Evolutionary conservation across 768 basidiomycete genomes (phyloP).

Genomic region (Leccinum variicolor): DNA sequence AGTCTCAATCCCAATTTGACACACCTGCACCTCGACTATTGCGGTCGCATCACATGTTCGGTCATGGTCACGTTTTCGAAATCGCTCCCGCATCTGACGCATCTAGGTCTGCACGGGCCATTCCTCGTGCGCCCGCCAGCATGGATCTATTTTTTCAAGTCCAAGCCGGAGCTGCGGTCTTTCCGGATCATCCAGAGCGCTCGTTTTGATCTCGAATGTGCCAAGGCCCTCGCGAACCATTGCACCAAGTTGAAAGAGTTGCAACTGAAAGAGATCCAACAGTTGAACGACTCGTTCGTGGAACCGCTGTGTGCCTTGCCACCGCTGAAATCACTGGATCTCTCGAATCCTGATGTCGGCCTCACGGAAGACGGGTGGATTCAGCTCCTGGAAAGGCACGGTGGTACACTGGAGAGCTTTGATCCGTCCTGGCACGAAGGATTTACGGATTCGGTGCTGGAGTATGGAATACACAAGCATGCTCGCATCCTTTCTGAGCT

Average conservation of each 20-base stretch:
- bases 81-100: slow-evolving; percentile 61
- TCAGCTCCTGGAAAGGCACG: slow-evolving; percentile 51
- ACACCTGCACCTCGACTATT: slow-evolving; percentile 76
- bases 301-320: slow-evolving; percentile 39
- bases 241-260: slow-evolving; percentile 62
- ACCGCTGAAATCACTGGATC: slow-evolving; percentile 57
- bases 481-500: slow-evolving; percentile 49
- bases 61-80: slow-evolving; percentile 58
- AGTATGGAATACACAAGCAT: slow-evolving; percentile 54
- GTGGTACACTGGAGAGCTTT: slow-evolving; percentile 53
- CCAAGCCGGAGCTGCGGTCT: slow-evolving; percentile 58
- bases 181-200: slow-evolving; percentile 86
- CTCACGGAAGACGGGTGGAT: slow-evolving; percentile 53
- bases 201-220: slow-evolving; percentile 73
- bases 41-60: slow-evolving; percentile 72
- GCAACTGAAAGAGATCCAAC: slow-evolving; percentile 74
- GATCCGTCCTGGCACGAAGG: slow-evolving; percentile 68
- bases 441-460: slow-evolving; percentile 59
- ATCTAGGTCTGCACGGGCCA: slow-evolving; percentile 81
- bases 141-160: slow-evolving; percentile 74
- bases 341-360: slow-evolving; percentile 61
- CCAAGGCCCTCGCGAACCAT: slow-evolving; percentile 50
- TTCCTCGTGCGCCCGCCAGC: slow-evolving; percentile 72
- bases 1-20: slow-evolving; percentile 84
- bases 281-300: slow-evolving; percentile 64